Evolutionary conservation across 2,329 filamentous ascomycete species (phyloP).

Genomic region (Neopestalotiopsis sp.): DNA sequence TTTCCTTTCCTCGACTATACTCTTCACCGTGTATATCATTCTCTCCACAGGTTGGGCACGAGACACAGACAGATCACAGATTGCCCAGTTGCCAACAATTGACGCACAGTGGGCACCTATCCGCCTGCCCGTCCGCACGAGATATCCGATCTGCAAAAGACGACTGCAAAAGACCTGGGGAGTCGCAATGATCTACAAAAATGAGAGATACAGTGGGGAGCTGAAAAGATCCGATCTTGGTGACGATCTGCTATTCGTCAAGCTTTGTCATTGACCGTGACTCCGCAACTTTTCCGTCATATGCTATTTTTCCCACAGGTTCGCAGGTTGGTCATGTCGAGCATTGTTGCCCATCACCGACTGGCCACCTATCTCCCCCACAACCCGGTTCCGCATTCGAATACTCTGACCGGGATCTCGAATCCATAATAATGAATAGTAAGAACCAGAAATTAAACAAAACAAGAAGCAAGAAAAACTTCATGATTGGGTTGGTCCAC

Average conservation of each 20-base stretch:
- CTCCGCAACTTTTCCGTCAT: constrained; percentile 14
- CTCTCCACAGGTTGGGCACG: neutral
- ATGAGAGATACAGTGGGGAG: constrained; percentile 15
- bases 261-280: neutral
- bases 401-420: neutral
- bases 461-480: neutral
- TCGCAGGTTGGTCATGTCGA: neutral
- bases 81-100: neutral
- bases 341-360: neutral
- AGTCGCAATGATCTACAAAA: constrained; percentile 11
- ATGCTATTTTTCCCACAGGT: neutral
- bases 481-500: constrained; percentile 9
- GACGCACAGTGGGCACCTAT: neutral
- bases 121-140: neutral
- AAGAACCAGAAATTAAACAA: neutral
- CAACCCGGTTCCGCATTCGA: neutral
- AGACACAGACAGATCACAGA: neutral
- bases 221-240: constrained; percentile 13
- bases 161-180: neutral
- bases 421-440: neutral
- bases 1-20: neutral
- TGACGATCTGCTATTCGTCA: constrained; percentile 7
- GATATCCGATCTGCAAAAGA: constrained; percentile 1
- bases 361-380: neutral
- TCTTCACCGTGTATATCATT: neutral